Evolutionary conservation across 139 green algal genomes (phyloP), one percentile per base, ranked within the genome.

Genomic region (Asterochloris sp.): DNA sequence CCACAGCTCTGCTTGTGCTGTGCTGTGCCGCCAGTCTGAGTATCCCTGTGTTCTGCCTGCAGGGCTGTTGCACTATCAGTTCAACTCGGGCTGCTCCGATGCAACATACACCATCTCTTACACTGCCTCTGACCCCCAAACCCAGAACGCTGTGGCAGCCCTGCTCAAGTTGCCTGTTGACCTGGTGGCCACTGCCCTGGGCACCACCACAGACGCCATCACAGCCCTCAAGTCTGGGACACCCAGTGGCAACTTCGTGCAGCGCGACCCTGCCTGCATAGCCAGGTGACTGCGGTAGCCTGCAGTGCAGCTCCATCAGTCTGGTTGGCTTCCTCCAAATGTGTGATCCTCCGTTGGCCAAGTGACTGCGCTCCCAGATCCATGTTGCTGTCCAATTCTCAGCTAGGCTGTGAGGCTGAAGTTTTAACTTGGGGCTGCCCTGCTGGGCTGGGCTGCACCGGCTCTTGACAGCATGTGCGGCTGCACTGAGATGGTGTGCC

Each of bases 61-160:
- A 85, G 82, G 83, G 9, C 83, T 86, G 24, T 47, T 86, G 13
- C 83, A 86, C 74, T 86, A 86, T 64, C 83, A 86, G 83, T 77
- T 69, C 8, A 86, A 86, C 78, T 62, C 68, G 15, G 83, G 38
- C 47, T 86, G 83, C 64, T 78, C 61, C 60, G 28, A 68, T 47
- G 83, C 83, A 29, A 78, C 69, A 10, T 86, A 86, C 47, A 81
- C 64, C 64, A 86, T 86, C 73, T 81, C 83, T 63, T 86, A 86
- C 69, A 76, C 80, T 63, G 74, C 73, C 78, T 76, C 78, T 26
- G 54, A 82, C 47, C 76, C 82, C n/a, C 76, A 76, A 38, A 85
- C 82, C 28, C 82, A 85, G 69, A 62, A 69, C 9, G 76, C 68
- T n/a, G 68, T 62, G 24, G 60, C 67, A 14, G 76, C 47, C 12